Conservation (phyloP, 2,329 filamentous ascomycete genomes). For the Ophiocordyceps camponoti-saundersi region DNA sequence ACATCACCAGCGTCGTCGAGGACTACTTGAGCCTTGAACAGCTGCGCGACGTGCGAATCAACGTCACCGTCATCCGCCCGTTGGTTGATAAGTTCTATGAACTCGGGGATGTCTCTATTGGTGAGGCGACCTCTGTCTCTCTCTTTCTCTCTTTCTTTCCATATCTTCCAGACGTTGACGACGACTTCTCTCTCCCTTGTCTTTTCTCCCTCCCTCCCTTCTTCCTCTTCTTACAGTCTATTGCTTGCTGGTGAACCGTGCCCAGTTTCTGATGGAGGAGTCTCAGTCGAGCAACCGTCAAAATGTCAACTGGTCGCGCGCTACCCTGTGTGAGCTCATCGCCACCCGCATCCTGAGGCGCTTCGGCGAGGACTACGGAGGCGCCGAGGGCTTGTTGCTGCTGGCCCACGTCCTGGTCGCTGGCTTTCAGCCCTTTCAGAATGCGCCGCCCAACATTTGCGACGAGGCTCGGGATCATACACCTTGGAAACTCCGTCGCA, state of each 20-base stretch:
- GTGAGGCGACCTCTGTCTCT: slow-evolving; percentile 20
- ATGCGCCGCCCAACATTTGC: slow-evolving; percentile 52
- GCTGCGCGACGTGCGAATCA: slow-evolving; percentile 65
- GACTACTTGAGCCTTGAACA: slow-evolving; percentile 54
- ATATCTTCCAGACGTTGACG: background rate
- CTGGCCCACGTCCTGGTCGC: slow-evolving; percentile 68
- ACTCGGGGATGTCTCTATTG: slow-evolving; percentile 61
- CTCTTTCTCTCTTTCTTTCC: background rate
- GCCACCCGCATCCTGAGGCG: slow-evolving; percentile 62
- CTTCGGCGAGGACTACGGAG: slow-evolving; percentile 62
- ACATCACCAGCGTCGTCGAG: slow-evolving; percentile 46
- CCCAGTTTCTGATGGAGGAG: slow-evolving; percentile 66
- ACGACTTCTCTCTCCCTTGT: background rate
- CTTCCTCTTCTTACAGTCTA: slow-evolving; percentile 37
- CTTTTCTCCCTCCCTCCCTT: background rate
- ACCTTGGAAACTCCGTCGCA: slow-evolving; percentile 34
- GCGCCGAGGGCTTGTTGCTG: slow-evolving; percentile 51
- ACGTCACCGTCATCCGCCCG: slow-evolving; percentile 61
- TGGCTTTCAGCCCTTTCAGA: slow-evolving; percentile 74
- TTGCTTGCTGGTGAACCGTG: slow-evolving; percentile 66
- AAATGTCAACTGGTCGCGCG: slow-evolving; percentile 64
- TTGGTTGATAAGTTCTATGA: slow-evolving; percentile 73
- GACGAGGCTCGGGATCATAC: slow-evolving; percentile 34
- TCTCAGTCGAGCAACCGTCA: slow-evolving; percentile 59
- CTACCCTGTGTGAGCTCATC: slow-evolving; percentile 64